These are phyloP conservation scores for Nephelium lappaceum DNA, from an alignment of 345 rosid species.

Conservation along the genomic window DNA sequence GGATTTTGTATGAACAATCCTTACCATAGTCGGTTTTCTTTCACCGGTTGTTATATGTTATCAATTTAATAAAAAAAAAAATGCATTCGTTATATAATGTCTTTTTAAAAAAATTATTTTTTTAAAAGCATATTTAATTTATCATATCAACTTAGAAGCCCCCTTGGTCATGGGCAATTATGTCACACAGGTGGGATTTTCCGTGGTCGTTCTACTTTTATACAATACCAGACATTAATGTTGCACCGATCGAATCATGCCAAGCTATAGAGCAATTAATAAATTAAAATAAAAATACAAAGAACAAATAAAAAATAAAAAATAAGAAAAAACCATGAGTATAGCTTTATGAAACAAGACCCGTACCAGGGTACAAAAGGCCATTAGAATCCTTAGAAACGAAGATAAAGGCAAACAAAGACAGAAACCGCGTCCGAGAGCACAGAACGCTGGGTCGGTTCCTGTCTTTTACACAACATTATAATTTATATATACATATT, in stretches of 20 bases:
- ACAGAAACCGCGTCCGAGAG: constrained; percentile 38
- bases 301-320: not conserved
- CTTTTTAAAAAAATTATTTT: no score
- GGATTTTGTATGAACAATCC: not conserved
- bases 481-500: not conserved
- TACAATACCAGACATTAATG: not conserved
- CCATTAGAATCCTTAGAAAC: constrained; percentile 23
- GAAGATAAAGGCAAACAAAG: constrained; percentile 32
- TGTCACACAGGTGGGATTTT: not conserved
- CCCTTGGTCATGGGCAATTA: not conserved
- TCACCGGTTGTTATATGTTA: no score
- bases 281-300: not conserved
- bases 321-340: not conserved
- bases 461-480: constrained; percentile 25
- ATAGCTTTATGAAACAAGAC: constrained; percentile 10
- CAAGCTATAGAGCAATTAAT: constrained; percentile 1
- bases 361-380: constrained; percentile 11
- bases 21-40: not conserved
- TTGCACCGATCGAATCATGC: not conserved
- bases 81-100: not conserved
- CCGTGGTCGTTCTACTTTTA: not conserved
- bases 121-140: no score
- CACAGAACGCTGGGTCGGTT: constrained; percentile 38
- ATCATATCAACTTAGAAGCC: not conserved
- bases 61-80: not conserved